Percentiles rank a stretch among this genome's conserved stretches.
phyloP scores from a whole-genome alignment of 805 yeast species.

The Starmerella khaoyaiensis region DNA sequence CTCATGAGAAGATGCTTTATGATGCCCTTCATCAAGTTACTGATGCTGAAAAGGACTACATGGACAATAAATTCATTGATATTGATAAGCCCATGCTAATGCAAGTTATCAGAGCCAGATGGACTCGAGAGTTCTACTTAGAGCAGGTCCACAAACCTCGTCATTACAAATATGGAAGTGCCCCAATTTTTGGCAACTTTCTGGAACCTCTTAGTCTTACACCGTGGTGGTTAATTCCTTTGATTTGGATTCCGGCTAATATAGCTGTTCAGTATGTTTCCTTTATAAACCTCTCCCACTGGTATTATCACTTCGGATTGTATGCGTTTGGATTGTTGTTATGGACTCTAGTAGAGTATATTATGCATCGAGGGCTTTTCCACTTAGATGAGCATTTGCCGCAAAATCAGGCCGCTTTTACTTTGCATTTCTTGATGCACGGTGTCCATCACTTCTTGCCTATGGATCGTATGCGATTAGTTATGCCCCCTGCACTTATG shows the following conservation, averaged over 20 bases:
- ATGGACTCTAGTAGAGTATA: slow-evolving; percentile 88
- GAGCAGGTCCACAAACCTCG: slow-evolving; percentile 97
- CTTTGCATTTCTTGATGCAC: slow-evolving; percentile 80
- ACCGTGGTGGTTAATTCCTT: slow-evolving; percentile 89
- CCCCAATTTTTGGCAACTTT: slow-evolving; percentile 88
- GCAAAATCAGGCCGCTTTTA: slow-evolving; percentile 55
- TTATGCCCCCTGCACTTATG: slow-evolving; percentile 90
- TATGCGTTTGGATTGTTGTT: slow-evolving; percentile 74
- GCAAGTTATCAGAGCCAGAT: slow-evolving; percentile 66
- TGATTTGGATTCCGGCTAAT: slow-evolving; percentile 76
- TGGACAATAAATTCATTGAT: slow-evolving; percentile 76
- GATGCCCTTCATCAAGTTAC: slow-evolving; percentile 56
- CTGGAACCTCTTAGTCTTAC: slow-evolving; percentile 84
- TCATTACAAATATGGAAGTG: slow-evolving; percentile 94
- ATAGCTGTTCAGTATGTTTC: slow-evolving; percentile 50
- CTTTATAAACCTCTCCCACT: slow-evolving; percentile 32
- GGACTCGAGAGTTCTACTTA: slow-evolving; percentile 77
- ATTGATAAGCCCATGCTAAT: slow-evolving; percentile 64
- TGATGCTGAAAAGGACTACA: slow-evolving; percentile 56
- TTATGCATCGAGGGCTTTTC: slow-evolving; percentile 80
- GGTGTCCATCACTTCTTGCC: slow-evolving; percentile 97
- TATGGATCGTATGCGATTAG: slow-evolving; percentile 87
- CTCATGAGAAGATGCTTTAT: slow-evolving; percentile 15
- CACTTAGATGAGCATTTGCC: slow-evolving; percentile 85
- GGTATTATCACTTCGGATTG: slow-evolving; percentile 28